phyloP scores from a whole-genome alignment of 257 asterid species.

The Lavandula angustifolia region DNA sequence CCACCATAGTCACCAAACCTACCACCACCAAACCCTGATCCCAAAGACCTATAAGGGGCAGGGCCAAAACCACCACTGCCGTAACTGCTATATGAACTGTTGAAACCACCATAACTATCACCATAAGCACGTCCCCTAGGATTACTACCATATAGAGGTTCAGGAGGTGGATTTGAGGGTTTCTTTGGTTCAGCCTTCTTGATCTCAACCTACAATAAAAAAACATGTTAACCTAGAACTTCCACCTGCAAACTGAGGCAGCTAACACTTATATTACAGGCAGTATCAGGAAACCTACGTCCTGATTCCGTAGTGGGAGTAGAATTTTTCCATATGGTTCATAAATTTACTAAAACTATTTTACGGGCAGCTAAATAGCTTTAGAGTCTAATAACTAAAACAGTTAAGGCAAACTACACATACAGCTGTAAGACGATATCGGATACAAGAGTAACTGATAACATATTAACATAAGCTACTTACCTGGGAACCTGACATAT shows the following conservation, averaged over 20 bases:
- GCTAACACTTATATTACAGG: slow-evolving; percentile 41
- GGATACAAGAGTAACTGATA: slow-evolving; percentile 23
- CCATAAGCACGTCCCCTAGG: slow-evolving; percentile 86
- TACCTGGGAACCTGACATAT: slow-evolving; percentile 89
- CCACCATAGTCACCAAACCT: slow-evolving; percentile 85
- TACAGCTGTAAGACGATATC: slow-evolving; percentile 17
- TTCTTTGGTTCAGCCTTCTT: slow-evolving; percentile 99
- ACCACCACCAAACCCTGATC: slow-evolving; percentile 78
- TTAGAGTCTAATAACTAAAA: slow-evolving; percentile 15
- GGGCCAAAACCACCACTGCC: slow-evolving; percentile 88
- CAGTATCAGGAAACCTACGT: slow-evolving; percentile 35
- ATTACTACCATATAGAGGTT: slow-evolving; percentile 85
- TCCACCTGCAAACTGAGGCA: slow-evolving; percentile 44
- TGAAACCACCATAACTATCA: slow-evolving; percentile 79
- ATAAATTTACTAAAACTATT: slow-evolving; percentile 25
- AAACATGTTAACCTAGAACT: slow-evolving; percentile 91
- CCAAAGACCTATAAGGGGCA: slow-evolving; percentile 84
- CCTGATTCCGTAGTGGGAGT: slow-evolving; percentile 32
- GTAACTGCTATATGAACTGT: slow-evolving; percentile 62
- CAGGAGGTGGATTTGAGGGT: slow-evolving; percentile 92
- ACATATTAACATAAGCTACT: slow-evolving; percentile 30
- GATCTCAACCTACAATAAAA: slow-evolving; percentile 99
- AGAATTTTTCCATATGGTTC: slow-evolving; percentile 24
- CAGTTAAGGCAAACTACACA: slow-evolving; percentile 16
- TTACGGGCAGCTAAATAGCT: slow-evolving; percentile 16